Evolutionary conservation across 1,139 yeast species (phyloP), one percentile per base, ranked within the genome.

Genomic region (Blastobotrys indianensis): DNA sequence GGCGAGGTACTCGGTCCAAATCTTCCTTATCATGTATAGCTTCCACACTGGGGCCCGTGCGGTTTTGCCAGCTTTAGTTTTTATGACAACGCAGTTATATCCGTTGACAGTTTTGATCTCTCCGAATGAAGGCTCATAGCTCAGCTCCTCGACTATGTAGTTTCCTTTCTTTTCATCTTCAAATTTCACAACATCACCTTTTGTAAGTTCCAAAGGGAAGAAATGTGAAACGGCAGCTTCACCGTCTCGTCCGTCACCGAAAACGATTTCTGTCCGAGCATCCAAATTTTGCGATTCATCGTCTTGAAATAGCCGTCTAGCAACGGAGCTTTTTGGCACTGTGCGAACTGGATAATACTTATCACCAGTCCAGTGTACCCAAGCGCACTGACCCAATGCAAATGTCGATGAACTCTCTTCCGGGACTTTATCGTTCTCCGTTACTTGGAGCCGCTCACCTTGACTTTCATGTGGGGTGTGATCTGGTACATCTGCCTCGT

Each of bases 211-310:
- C 10, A 45, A 44, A 8, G 49, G 47, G 32, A 36, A 37, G 9
- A 37, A 42, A 37, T 42, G 41, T 3, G 45, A 46, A 15, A 34
- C 43, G 42, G 44, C 48, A 53, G 15, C 37, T 39, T 56, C 58
- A 5, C 55, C 50, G 29, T 46, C 50, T 9, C 53, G 46, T 8
- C 53, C 53, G 35, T 53, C 54, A 6, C 54, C 54, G 34, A 53
- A 52, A 4, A 47, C n/a, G 3, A 55, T 32, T 30, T 46, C 51
- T 30, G 44, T 33, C 11, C 39, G 30, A 31, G 37, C 38, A 25
- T 45, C 20, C 12, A 30, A 17, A 12, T 23, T 13, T 15, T 16
- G 34, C 44, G 34, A 10, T 3, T 41, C 40, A 4, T 37, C 23
- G 4, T 12, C 15, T 13, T 16, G 16, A 15, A 37, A 42, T 8